Evolutionary conservation across 2,329 filamentous ascomycete genomes (phyloP).

Genomic region (Claviceps monticola): DNA sequence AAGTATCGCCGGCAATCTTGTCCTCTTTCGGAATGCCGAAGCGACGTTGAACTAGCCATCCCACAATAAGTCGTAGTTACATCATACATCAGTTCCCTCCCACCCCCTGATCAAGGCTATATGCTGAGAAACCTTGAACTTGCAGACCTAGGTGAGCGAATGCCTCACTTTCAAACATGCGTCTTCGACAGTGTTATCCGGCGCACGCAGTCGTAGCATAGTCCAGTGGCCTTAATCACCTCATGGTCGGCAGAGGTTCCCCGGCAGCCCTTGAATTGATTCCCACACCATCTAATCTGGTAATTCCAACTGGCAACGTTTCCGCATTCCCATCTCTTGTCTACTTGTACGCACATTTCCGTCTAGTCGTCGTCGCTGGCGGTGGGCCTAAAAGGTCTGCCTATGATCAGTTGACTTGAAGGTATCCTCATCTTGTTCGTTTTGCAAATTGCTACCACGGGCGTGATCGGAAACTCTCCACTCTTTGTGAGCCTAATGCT

Average conservation of each 20-base stretch:
- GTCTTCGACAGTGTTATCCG: constrained; percentile 17
- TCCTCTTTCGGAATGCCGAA: not conserved
- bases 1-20: no score
- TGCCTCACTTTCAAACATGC: constrained; percentile 1
- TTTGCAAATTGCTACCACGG: not conserved
- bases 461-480: not conserved
- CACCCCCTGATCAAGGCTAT: not conserved
- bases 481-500: not conserved
- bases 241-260: constrained; percentile 23
- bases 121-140: not conserved
- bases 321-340: constrained; percentile 23
- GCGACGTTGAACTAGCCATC: not conserved
- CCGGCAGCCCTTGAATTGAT: constrained; percentile 22
- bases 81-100: no score
- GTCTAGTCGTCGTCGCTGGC: not conserved
- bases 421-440: not conserved
- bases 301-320: constrained; percentile 15
- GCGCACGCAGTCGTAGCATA: constrained; percentile 22
- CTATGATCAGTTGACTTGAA: not conserved
- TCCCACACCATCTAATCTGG: constrained; percentile 20
- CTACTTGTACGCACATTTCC: constrained; percentile 25
- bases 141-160: not conserved
- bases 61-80: not conserved
- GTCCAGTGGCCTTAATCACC: constrained; percentile 13
- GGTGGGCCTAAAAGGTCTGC: not conserved